A percentile compares a stretch with the other conserved stretches of the same genome.
Conservation (phyloP, 305 asterid species). For the Fraxinus albicans region DNA sequence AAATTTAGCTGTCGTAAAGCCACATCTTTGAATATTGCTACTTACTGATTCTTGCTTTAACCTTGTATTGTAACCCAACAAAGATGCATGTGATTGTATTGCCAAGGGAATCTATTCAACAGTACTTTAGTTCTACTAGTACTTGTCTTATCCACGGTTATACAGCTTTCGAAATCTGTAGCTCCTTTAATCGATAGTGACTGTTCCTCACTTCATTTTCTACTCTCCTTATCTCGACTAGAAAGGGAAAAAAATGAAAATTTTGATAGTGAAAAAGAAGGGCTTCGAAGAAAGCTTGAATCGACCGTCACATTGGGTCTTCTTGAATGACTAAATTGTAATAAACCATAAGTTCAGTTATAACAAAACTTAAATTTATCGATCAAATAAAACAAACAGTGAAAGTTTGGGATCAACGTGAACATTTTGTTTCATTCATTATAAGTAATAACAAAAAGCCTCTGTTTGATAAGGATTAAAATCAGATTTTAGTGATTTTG, state of each 20-base stretch:
- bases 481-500: neutral
- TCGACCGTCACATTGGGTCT: neutral
- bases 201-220: neutral
- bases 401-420: neutral
- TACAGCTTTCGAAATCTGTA: neutral
- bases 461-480: neutral
- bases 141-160: neutral
- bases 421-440: neutral
- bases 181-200: neutral
- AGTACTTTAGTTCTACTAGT: neutral
- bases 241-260: neutral
- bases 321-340: neutral
- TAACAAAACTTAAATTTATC: neutral
- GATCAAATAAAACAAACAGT: neutral
- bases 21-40: neutral
- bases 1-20: slow-evolving; percentile 8
- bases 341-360: neutral
- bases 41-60: slow-evolving; percentile 11
- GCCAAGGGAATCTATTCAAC: neutral
- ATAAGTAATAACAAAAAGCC: neutral
- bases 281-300: neutral
- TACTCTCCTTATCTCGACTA: neutral
- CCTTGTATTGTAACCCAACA: slow-evolving; percentile 6
- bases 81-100: neutral
- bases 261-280: neutral